These are phyloP conservation scores for Carex sylvatica DNA, from an alignment of 202 grass and related monocot species.

Conservation along the genomic window DNA sequence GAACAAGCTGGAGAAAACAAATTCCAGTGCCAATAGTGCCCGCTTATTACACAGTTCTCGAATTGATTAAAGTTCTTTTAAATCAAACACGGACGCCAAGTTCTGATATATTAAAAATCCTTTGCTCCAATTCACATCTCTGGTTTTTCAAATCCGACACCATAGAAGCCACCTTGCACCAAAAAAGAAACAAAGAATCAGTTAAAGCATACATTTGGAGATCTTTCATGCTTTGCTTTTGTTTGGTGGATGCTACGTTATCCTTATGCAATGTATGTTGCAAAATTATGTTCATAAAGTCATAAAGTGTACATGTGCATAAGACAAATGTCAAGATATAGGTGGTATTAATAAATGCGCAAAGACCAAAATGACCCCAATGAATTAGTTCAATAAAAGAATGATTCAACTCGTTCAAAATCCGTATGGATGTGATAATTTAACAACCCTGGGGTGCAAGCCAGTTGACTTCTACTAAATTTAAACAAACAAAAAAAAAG, in stretches of 20 bases:
- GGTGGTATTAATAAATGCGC: neutral
- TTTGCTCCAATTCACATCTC: constrained; percentile 63
- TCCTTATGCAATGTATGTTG: neutral
- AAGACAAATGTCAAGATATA: neutral
- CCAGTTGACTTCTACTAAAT: neutral
- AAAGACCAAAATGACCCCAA: neutral
- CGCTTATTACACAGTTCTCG: constrained; percentile 3
- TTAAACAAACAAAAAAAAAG: neutral
- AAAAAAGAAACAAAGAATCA: constrained; percentile 1
- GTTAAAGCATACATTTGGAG: neutral
- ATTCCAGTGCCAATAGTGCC: neutral
- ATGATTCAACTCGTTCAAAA: neutral
- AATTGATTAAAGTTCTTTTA: neutral
- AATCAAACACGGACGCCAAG: constrained; percentile 76
- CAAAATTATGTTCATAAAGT: neutral
- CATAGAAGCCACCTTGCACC: constrained; percentile 78
- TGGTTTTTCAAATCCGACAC: constrained; percentile 70
- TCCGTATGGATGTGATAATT: neutral
- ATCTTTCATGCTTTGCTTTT: neutral
- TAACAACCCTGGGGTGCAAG: neutral
- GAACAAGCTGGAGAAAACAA: neutral
- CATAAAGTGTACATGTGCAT: neutral
- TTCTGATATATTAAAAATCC: constrained; percentile 81
- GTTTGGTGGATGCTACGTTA: neutral
- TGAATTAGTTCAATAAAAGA: neutral